Base-by-base conservation (phyloP, 2,329 filamentous ascomycete genomes). In the Aspergillus pseudonomiae region DNA sequence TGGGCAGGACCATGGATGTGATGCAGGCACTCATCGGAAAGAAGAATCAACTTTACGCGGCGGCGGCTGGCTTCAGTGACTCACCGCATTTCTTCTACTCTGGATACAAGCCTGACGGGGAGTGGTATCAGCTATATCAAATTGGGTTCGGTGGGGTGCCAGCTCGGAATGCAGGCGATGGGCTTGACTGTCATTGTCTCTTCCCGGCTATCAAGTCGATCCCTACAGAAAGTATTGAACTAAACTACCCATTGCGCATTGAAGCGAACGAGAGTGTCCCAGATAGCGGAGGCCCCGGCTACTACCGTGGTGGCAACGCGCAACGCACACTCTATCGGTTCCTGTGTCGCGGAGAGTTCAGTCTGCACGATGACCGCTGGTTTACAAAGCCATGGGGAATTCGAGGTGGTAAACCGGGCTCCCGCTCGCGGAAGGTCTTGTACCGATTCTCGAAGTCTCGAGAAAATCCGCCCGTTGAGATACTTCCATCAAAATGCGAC, bases 171-270 rank as follows among this genome's bases (percentile, higher is more conserved):
- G 78, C 79, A 6, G 81, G 82, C 24, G 82, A 84, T 57, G 82
- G 82, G 2, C 80, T 79, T 1, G 81, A 84, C 65, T 84, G 82
- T 62, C 82, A 84, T 67, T 84, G 82, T 54, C 72, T 84, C 3
- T 84, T 83, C 69, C 82, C 82, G 0, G 80, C 81, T 1, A 83
- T 84, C 72, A 84, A 84, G 64, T 81, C 79, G 1, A 82, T 84
- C 30, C 82, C 82, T 0, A 81, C 80, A 0, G 82, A 84, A 68
- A 81, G 77, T 56, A 80, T 82, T 52, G 82, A 84, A 65, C 70
- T 83, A 4, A 81, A 82, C 61, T 83, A 80, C 65, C 82, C 81
- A 2, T 74, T 84, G 12, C 77, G 81, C 21, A 79, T 84, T 59
- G 82, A 84, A 64, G 80, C 78, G 0, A 83, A 83, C 62, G 79